These are phyloP conservation scores for Curvularia sp. DNA, from an alignment of 2,329 filamentous ascomycete species.

Conservation along the genomic window DNA sequence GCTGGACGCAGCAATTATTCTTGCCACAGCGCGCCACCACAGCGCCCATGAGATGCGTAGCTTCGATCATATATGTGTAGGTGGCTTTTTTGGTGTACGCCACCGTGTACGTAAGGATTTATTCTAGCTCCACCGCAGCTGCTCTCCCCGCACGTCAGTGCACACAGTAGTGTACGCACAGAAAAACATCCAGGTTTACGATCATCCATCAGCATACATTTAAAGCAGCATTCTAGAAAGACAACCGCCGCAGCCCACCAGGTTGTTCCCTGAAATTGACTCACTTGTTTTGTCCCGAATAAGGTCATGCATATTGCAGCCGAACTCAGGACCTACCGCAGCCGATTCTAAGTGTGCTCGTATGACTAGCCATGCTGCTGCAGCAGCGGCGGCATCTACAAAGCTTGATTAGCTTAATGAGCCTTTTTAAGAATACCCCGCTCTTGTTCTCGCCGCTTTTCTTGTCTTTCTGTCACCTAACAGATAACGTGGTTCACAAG, in stretches of 20 bases:
- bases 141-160: not conserved
- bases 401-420: constrained; percentile 1
- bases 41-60: not conserved
- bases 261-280: not conserved
- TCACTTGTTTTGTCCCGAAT: not conserved
- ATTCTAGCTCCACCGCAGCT: not conserved
- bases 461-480: not conserved
- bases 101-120: not conserved
- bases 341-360: not conserved
- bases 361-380: not conserved
- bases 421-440: not conserved
- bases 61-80: not conserved
- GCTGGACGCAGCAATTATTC: not conserved
- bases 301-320: not conserved
- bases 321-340: not conserved
- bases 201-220: not conserved
- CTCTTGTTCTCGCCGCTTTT: not conserved
- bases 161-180: not conserved
- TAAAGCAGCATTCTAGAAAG: not conserved
- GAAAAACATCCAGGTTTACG: not conserved
- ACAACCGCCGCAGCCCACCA: not conserved
- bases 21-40: not conserved
- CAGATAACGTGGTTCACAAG: no score
- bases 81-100: not conserved
- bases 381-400: not conserved